Conservation (phyloP, 2,329 filamentous ascomycete species). For the Zasmidium citrigriseum region DNA sequence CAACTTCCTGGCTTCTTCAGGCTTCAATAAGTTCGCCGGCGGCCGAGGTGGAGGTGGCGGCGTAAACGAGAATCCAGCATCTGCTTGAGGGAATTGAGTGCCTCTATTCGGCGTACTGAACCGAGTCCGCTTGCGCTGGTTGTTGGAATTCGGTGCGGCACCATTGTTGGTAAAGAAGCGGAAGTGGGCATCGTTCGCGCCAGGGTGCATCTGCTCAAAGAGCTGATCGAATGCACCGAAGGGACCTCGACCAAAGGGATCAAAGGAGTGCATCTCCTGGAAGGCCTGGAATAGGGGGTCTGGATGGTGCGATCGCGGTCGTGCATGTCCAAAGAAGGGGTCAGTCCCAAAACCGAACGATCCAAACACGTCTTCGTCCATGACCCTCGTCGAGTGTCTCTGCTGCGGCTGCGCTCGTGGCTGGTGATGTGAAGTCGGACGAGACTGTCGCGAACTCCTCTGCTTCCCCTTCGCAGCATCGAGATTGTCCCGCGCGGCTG, state of each 20-base stretch:
- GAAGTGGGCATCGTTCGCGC: conserved; percentile 13
- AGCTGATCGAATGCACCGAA: conserved; percentile 18
- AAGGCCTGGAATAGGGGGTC: conserved; percentile 23
- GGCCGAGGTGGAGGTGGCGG: conserved; percentile 21
- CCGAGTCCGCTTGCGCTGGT: conserved; percentile 19
- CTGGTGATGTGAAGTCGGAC: conserved; percentile 11
- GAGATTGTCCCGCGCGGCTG: conserved; percentile 16
- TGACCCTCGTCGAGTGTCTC: conserved; percentile 6
- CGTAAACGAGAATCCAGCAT: conserved; percentile 9
- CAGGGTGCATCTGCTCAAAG: conserved; percentile 14
- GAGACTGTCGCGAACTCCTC: conserved; percentile 12
- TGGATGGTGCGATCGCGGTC: conserved; percentile 7
- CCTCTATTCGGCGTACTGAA: conserved; percentile 14
- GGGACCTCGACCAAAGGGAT: conserved; percentile 9
- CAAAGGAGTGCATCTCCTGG: conserved; percentile 17
- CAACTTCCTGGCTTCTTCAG: conserved; percentile 29
- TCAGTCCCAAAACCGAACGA: conserved; percentile 13
- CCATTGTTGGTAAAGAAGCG: conserved; percentile 25
- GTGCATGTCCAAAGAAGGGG: conserved; percentile 4
- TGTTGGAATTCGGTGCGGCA: conserved; percentile 7
- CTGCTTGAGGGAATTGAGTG: conserved; percentile 8
- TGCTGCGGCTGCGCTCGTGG: conserved; percentile 6
- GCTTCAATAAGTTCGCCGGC: conserved; percentile 24
- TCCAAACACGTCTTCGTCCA: conserved; percentile 20
- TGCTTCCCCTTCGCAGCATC: conserved; percentile 15